phyloP scores from a whole-genome alignment of 139 green algal species.

The Ostreobium quekettii region DNA sequence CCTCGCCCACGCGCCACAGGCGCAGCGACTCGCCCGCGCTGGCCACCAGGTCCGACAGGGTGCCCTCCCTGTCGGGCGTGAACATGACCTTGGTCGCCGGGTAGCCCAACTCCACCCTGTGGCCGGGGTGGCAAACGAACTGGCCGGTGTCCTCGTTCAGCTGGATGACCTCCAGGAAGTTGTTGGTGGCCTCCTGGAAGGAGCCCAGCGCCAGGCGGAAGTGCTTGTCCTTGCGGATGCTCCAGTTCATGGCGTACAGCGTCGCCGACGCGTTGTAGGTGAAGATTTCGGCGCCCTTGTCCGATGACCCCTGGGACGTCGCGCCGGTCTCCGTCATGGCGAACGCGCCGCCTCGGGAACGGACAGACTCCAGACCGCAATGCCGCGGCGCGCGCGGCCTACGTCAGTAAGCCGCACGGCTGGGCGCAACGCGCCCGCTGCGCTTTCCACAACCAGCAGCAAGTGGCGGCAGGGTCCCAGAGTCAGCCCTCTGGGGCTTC shows the following conservation, averaged over 20 bases:
- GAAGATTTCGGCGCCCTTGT: conserved; percentile 69
- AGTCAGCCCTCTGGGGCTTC: too few species aligned
- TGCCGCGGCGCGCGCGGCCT: too few species aligned
- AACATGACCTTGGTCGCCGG: conserved; percentile 92
- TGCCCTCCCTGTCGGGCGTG: conserved; percentile 54
- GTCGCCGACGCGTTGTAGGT: conserved; percentile 71
- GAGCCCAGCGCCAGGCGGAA: conserved; percentile 84
- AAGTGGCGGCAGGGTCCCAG: too few species aligned
- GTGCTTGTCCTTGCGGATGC: conserved; percentile 70
- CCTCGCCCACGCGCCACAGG: conserved; percentile 75
- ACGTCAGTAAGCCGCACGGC: too few species aligned
- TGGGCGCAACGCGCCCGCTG: too few species aligned
- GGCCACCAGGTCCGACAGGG: conserved; percentile 76
- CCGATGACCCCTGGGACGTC: too few species aligned
- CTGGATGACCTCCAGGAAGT: conserved; percentile 79
- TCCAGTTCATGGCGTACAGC: conserved; percentile 94
- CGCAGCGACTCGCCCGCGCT: conserved; percentile 85
- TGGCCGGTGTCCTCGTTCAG: conserved; percentile 69
- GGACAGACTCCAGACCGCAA: too few species aligned
- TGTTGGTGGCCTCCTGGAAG: conserved; percentile 85
- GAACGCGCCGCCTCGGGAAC: too few species aligned
- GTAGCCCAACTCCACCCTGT: conserved; percentile 82
- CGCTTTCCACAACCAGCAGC: too few species aligned
- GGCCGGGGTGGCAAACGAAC: conserved; percentile 49
- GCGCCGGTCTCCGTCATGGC: too few species aligned